Evolutionary conservation across 2,329 filamentous ascomycete species (phyloP).

Genomic region (Eutypa lata): DNA sequence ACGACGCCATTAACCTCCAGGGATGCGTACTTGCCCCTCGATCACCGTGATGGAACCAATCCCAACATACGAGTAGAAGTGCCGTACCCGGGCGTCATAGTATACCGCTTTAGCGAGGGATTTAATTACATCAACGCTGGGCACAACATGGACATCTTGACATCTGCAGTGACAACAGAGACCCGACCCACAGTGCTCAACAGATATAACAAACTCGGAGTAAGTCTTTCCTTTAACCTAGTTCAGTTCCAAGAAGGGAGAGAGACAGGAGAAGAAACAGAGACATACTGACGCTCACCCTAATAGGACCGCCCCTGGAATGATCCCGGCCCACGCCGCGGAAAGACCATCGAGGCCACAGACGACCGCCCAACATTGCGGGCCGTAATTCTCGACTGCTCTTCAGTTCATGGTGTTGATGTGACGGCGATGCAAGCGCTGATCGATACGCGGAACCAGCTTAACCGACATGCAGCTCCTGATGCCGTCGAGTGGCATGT

Average conservation of each 20-base stretch:
- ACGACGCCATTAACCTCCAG: slow-evolving; percentile 22
- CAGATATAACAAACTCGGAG: slow-evolving; percentile 43
- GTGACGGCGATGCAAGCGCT: slow-evolving; percentile 53
- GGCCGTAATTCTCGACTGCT: slow-evolving; percentile 55
- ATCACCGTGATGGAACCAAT: slow-evolving; percentile 51
- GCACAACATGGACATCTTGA: slow-evolving; percentile 48
- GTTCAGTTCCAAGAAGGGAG: slow-evolving; percentile 2
- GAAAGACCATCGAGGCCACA: slow-evolving; percentile 12
- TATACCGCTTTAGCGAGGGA: slow-evolving; percentile 53
- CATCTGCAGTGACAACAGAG: slow-evolving; percentile 40
- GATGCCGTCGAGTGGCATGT: slow-evolving; percentile 48
- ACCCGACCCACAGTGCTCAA: slow-evolving; percentile 43
- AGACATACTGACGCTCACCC: no score
- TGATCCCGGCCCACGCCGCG: slow-evolving; percentile 27
- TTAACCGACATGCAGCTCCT: slow-evolving; percentile 48
- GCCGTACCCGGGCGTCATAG: slow-evolving; percentile 51
- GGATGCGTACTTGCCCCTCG: slow-evolving; percentile 44
- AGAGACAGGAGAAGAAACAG: background rate
- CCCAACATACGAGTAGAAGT: slow-evolving; percentile 41
- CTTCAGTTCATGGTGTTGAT: slow-evolving; percentile 53
- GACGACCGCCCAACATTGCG: slow-evolving; percentile 36
- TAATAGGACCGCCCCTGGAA: slow-evolving; percentile 39
- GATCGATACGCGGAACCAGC: slow-evolving; percentile 51
- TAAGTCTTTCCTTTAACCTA: slow-evolving; percentile 27
- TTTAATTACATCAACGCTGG: slow-evolving; percentile 56